These are phyloP conservation scores for Aspergillus sclerotiicarbonarius DNA, from an alignment of 495 filamentous ascomycete genomes.

Conservation along the genomic window DNA sequence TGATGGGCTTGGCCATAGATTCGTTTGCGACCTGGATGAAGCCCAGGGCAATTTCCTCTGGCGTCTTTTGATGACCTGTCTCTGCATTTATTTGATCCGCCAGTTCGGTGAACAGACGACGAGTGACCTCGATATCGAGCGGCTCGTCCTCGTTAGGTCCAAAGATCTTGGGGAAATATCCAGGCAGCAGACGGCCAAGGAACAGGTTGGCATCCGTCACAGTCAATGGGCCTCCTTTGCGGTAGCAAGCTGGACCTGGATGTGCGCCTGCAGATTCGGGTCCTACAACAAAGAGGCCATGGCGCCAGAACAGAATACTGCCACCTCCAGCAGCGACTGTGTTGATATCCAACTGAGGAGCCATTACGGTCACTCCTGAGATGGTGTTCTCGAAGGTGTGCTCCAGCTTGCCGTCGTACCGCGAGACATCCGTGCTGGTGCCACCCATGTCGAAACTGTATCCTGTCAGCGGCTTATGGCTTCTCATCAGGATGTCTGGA, in stretches of 20 bases:
- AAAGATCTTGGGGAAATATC: not conserved
- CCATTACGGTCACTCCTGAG: not conserved
- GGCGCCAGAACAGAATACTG: not conserved
- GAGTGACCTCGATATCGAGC: not conserved
- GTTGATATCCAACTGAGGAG: not conserved
- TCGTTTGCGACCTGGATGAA: slow-evolving; percentile 38
- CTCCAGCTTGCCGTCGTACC: not conserved
- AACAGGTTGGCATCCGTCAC: not conserved
- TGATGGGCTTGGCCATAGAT: slow-evolving; percentile 52
- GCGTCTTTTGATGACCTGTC: not conserved
- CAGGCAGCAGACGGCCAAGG: not conserved
- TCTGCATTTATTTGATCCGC: not conserved
- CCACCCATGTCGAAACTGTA: not conserved
- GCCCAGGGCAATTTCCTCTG: not conserved
- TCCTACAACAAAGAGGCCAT: not conserved
- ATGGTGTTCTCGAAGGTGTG: not conserved
- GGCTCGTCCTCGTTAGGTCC: not conserved
- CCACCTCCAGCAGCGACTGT: not conserved
- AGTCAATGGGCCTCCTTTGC: not conserved
- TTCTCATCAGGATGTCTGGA: no score
- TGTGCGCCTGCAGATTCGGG: not conserved
- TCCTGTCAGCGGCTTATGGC: no score
- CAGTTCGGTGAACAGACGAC: not conserved
- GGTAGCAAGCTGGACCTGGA: not conserved
- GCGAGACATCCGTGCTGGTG: not conserved